These are phyloP conservation scores for Pelargonium fulgidum DNA, from an alignment of 441 rosid species.

Conservation along the genomic window DNA sequence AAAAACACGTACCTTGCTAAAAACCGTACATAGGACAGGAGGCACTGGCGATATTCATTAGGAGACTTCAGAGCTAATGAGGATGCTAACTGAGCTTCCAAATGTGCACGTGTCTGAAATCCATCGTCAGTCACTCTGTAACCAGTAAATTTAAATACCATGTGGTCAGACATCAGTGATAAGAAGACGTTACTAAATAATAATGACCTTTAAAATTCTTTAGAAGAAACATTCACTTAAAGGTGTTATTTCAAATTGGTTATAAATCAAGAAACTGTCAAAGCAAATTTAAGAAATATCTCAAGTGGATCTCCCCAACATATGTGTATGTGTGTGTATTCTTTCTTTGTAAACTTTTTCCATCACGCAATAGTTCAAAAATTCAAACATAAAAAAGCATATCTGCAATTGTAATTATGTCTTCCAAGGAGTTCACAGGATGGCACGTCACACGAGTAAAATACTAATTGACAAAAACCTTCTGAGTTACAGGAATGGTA, in stretches of 20 bases:
- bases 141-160: neutral
- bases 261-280: neutral
- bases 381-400: neutral
- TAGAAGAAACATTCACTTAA: neutral
- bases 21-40: slow-evolving; percentile 82
- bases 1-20: slow-evolving; percentile 57
- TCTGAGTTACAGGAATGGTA: neutral
- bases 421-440: neutral
- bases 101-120: slow-evolving; percentile 87
- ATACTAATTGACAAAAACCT: neutral
- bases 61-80: slow-evolving; percentile 76
- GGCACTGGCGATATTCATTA: slow-evolving; percentile 84
- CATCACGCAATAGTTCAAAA: neutral
- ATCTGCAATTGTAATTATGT: neutral
- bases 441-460: slow-evolving; percentile 5
- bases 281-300: neutral
- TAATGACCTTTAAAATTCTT: neutral
- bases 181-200: slow-evolving; percentile 6
- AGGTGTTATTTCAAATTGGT: neutral
- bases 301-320: too few relatives aligned
- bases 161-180: slow-evolving; percentile 13
- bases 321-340: too few relatives aligned
- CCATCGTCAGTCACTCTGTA: slow-evolving; percentile 92
- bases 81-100: slow-evolving; percentile 92
- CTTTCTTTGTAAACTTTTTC: too few relatives aligned